Evolutionary conservation across 257 asterid genomes (phyloP), one percentile per base, ranked within the genome.

Genomic region (Asclepias syriaca): DNA sequence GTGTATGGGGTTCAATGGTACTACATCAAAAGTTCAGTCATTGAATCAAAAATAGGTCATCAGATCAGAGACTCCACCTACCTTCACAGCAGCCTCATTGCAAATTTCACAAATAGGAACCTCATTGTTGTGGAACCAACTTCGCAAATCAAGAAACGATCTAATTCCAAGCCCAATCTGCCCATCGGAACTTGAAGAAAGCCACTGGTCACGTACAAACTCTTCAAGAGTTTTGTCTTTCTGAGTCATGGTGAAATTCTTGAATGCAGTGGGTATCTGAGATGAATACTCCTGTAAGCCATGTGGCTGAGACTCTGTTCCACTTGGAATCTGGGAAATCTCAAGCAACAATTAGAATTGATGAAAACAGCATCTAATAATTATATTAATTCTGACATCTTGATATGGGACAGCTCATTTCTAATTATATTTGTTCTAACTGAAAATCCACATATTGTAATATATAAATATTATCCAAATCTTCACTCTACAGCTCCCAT

Each of bases 21-120:
- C 7, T 6, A 21, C 22, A 40, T 19, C 22, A 40, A 4, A 45
- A 45, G 34, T 43, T 66, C 37, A 21, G 14, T 10, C 40, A 49
- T 66, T 24, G 71, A 66, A 13, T 46, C 5, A 14, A 55, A 22
- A 57, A 46, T 6, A 10, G 22, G 48, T 15, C 24, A 48, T 49
- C 37, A 46, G 6, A 48, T 27, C 27, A 74, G 53, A 43, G 55
- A 51, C 66, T 50, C 53, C 19, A 77, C 79, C 66, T 22, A 94
- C 99, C 99, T 89, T 94, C 48, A 91, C 85, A 19, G 97, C 97
- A 73, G 96, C 93, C 86, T 94, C 99, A 49, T 94, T 94, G 90
- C 98, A 94, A 73, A 91, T 89, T 69, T 86, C 92, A 75, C 99
- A 94, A 22, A 88, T 72, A 68, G 99, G 88, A 74, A 91, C 89